Percentiles rank a stretch among this genome's conserved stretches.
phyloP scores from a whole-genome alignment of 2,329 filamentous ascomycete genomes.

The Calonectria pseudoturangicola region DNA sequence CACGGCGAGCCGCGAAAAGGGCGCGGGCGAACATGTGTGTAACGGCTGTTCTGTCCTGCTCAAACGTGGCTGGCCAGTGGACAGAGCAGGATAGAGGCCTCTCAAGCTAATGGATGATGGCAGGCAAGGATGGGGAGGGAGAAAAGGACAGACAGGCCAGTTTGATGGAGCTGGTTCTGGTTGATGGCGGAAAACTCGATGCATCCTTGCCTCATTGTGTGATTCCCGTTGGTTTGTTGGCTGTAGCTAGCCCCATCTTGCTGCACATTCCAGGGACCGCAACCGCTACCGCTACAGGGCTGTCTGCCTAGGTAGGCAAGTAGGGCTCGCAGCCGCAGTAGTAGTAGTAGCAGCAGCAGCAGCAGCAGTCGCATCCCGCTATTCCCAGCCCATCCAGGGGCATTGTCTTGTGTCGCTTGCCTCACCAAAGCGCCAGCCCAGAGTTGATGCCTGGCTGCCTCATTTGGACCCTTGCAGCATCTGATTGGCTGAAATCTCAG shows the following conservation, averaged over 20 bases:
- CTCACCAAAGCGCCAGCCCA: slow-evolving; percentile 1
- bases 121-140: not conserved
- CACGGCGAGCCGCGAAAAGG: too few relatives aligned
- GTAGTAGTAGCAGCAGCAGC: too few relatives aligned
- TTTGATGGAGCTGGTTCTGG: slow-evolving; percentile 7
- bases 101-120: not conserved
- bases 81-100: not conserved
- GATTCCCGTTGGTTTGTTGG: slow-evolving; percentile 35
- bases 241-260: slow-evolving; percentile 17
- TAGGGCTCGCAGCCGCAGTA: too few relatives aligned
- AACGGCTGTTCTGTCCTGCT: too few relatives aligned
- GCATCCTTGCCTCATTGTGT: slow-evolving; percentile 27
- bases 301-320: too few relatives aligned
- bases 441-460: slow-evolving; percentile 57
- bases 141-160: slow-evolving; percentile 29
- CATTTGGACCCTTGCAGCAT: slow-evolving; percentile 35
- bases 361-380: too few relatives aligned
- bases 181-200: slow-evolving; percentile 4
- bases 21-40: too few relatives aligned
- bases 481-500: slow-evolving; percentile 56
- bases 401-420: slow-evolving; percentile 17
- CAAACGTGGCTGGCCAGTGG: too few relatives aligned
- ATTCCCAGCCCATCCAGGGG: slow-evolving; percentile 17
- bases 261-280: slow-evolving; percentile 10
- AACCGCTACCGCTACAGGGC: not conserved